These are phyloP conservation scores for Pythium coloratum DNA, from an alignment of 352 stramenopile species.

Conservation along the genomic window DNA sequence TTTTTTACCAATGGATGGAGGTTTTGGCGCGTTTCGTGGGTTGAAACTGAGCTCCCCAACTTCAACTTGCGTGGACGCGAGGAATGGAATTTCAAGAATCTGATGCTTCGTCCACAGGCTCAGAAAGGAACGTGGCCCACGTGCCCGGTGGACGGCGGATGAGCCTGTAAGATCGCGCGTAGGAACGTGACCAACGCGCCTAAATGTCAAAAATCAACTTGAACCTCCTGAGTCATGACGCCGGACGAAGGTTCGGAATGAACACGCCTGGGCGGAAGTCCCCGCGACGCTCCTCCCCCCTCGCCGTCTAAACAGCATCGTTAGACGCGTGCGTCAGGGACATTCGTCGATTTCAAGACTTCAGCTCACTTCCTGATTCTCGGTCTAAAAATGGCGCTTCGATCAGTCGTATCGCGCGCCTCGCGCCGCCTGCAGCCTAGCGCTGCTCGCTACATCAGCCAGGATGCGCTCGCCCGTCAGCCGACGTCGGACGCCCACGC, in stretches of 20 bases:
- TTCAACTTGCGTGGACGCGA: slow-evolving; percentile 3
- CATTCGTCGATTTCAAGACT: slow-evolving; percentile 5
- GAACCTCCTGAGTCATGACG: slow-evolving; percentile 7
- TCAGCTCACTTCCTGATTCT: background rate
- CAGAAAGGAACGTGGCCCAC: slow-evolving; percentile 3
- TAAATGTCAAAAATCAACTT: slow-evolving; percentile 1
- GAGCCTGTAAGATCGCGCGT: background rate
- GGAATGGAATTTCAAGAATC: background rate
- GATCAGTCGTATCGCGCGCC: background rate
- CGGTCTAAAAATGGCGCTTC: slow-evolving; percentile 6
- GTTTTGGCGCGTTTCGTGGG: background rate
- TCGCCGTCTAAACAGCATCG: too few species aligned
- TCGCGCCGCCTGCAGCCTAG: background rate
- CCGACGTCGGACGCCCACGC: slow-evolving; percentile 5
- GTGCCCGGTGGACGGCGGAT: background rate
- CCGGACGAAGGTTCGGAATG: slow-evolving; percentile 3
- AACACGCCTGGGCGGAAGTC: background rate
- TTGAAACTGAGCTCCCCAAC: background rate
- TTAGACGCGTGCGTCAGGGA: background rate
- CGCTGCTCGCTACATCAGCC: slow-evolving; percentile 1
- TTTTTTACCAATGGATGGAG: background rate
- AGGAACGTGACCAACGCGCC: slow-evolving; percentile 4
- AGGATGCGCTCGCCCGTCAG: slow-evolving; percentile 1
- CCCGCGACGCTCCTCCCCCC: too few species aligned
- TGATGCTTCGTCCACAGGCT: slow-evolving; percentile 5